Evolutionary conservation across 768 basidiomycete species (phyloP), one percentile per base, ranked within the genome.

Genomic region (Suillus spraguei): DNA sequence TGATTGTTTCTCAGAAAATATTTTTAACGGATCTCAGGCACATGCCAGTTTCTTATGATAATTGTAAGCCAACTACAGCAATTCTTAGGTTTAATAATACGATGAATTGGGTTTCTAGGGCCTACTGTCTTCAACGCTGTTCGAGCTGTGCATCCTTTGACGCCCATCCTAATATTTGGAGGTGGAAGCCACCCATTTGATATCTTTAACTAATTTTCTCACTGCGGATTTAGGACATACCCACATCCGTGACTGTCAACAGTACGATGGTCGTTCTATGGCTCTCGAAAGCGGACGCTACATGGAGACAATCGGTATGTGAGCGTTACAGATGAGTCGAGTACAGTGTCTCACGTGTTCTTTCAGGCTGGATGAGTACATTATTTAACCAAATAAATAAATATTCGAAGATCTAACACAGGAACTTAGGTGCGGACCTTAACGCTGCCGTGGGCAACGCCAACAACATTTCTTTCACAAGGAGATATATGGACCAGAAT

Each of bases 271-370:
- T 4, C 82, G 88, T n/a, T 88, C 89, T 0, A 92, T 95, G 80
- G 81, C 89, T 2, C 72, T 95, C 64, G 91, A 94, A 69, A 90
- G 92, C 66, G 91, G 95, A 20, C 81, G 93, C 28, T 97, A 96
- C 72, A 91, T 97, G 89, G 95, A 97, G 77, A 97, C 95, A 11
- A 79, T 96, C 60, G 94, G 92, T 90, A 56, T 14, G 83, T 59
- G 14, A 13, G 17, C 22, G 46, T 35, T 33, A 35, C 4, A 24
- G 2, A 22, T 32, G n/a, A 11, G n/a, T 28, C 38, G 35, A 2
- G 28, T 42, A 10, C 52, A 0, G 47, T 49, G 17, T 42, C 32
- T 24, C n/a, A 32, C 39, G 5, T 60, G 32, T 56, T 16, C 47
- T 49, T 53, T 33, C 36, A 73, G 76, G 88, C 10, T 93, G 87